Conservation (phyloP, 2,329 filamentous ascomycete species). For the Alternaria sp. region DNA sequence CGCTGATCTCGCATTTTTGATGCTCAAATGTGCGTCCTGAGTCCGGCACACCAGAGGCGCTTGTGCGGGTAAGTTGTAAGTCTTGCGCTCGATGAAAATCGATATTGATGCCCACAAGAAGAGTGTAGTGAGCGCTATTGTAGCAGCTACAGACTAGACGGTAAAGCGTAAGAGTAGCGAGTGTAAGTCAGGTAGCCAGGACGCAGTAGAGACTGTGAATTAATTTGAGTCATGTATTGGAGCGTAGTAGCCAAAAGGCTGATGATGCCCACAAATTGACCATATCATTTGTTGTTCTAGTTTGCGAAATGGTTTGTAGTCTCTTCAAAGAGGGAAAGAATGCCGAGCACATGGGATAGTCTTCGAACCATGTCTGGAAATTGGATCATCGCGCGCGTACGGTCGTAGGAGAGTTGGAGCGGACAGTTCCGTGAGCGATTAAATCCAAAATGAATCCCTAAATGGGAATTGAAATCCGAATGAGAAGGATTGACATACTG, state of each 20-base stretch:
- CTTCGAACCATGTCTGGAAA: no score
- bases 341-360: not conserved
- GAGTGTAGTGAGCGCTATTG: not conserved
- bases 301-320: fast-evolving
- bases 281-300: not conserved
- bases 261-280: not conserved
- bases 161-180: not conserved
- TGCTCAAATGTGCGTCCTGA: not conserved
- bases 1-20: not conserved
- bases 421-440: not conserved
- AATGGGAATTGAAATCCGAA: not conserved
- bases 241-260: not conserved
- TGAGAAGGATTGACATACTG: not conserved
- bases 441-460: fast-evolving
- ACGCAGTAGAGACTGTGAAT: not conserved
- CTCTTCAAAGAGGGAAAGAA: not conserved
- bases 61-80: not conserved
- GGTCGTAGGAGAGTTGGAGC: not conserved
- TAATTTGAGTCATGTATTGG: not conserved
- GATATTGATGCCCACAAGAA: not conserved
- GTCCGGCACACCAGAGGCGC: not conserved
- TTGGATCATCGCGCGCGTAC: not conserved
- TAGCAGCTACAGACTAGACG: not conserved
- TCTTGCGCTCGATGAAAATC: not conserved
- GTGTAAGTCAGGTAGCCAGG: not conserved